These are phyloP conservation scores for Cladosporium phlei DNA, from an alignment of 2,329 filamentous ascomycete genomes.

Conservation along the genomic window DNA sequence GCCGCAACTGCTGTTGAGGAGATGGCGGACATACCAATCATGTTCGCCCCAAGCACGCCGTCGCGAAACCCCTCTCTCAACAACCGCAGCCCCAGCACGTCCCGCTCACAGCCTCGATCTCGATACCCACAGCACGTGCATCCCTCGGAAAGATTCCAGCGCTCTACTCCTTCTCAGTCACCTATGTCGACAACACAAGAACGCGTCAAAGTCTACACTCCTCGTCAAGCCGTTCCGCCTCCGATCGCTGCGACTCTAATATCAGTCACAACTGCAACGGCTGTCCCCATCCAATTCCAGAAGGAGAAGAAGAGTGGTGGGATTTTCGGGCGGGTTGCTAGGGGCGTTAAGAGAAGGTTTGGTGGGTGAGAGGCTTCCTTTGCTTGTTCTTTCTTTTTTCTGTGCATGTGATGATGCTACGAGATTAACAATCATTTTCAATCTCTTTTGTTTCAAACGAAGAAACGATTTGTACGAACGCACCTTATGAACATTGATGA, in stretches of 20 bases:
- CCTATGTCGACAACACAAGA: neutral
- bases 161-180: neutral
- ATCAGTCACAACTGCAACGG: neutral
- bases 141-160: no score
- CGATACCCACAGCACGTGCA: no score
- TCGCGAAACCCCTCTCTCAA: neutral
- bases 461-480: no score
- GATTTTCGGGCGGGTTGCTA: neutral
- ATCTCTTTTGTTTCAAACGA: no score
- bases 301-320: neutral
- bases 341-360: slow-evolving; percentile 1
- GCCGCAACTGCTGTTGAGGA: slow-evolving; percentile 2
- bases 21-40: slow-evolving; percentile 30
- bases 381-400: no score
- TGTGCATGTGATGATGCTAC: no score
- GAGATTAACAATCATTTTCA: no score
- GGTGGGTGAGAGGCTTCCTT: neutral
- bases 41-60: slow-evolving; percentile 24
- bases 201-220: neutral
- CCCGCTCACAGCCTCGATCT: neutral
- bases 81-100: neutral
- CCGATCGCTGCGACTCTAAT: neutral
- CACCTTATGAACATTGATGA: no score
- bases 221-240: neutral
- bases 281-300: neutral